Conservation (phyloP, 192 early-diverging fungal genomes). For the Umbelopsis sp. region DNA sequence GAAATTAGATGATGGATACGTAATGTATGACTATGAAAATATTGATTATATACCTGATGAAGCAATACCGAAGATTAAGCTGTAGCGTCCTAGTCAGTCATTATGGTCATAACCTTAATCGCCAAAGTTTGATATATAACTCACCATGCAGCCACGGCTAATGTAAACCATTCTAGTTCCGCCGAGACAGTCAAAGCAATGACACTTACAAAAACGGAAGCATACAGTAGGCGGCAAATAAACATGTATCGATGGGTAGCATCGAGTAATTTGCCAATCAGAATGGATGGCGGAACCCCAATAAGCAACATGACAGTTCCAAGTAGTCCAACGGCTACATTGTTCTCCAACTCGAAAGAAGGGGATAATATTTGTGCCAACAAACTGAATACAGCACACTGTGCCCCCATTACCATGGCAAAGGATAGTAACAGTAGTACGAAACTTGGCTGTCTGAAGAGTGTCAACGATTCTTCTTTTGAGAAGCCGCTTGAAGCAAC, state of each 20-base stretch:
- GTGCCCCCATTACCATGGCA: constrained; percentile 43
- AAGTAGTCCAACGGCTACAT: constrained; percentile 36
- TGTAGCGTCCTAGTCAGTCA: constrained; percentile 1
- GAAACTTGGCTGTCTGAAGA: constrained; percentile 35
- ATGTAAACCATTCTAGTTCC: constrained; percentile 6
- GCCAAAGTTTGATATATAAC: neutral
- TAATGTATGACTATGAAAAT: neutral
- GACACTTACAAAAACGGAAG: constrained; percentile 26
- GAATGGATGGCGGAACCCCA: constrained; percentile 40
- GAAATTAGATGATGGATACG: neutral
- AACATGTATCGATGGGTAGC: constrained; percentile 27
- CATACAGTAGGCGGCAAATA: constrained; percentile 33
- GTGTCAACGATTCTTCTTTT: neutral
- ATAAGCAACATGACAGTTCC: constrained; percentile 37
- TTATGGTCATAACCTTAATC: neutral
- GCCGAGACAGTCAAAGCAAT: constrained; percentile 24
- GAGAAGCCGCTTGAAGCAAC: neutral
- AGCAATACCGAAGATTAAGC: constrained; percentile 39
- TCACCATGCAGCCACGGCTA: constrained; percentile 42
- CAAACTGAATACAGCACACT: constrained; percentile 43
- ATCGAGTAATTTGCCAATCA: constrained; percentile 40
- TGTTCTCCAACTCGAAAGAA: constrained; percentile 32
- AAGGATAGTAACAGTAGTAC: constrained; percentile 36
- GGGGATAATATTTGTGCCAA: constrained; percentile 44
- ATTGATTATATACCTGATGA: constrained; percentile 40